These are phyloP conservation scores for Sutorius australiensis DNA, from an alignment of 768 basidiomycete genomes.

Conservation along the genomic window DNA sequence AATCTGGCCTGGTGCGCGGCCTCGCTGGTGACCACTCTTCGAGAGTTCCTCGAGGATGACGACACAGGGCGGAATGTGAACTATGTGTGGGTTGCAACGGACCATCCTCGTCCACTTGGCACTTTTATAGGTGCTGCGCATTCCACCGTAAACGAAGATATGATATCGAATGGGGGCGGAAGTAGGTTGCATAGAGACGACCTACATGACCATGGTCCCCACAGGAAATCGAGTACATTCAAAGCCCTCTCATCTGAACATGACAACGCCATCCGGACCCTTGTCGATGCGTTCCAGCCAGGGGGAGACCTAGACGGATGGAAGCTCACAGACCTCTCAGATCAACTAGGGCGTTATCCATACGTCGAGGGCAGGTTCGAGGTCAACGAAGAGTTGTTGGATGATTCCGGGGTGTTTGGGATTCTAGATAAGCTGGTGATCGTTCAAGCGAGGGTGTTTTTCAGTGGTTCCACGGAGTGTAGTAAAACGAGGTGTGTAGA, in stretches of 20 bases:
- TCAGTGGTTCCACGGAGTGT: conserved; percentile 47
- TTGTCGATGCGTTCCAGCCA: conserved; percentile 41
- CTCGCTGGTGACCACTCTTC: conserved; percentile 44
- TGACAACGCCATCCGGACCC: conserved; percentile 41
- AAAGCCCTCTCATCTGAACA: conserved; percentile 40
- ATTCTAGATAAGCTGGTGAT: conserved; percentile 57
- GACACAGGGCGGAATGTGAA: conserved; percentile 29
- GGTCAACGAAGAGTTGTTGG: conserved; percentile 31
- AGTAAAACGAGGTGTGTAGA: conserved; percentile 43
- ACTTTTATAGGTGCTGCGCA: not conserved
- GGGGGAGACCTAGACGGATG: conserved; percentile 39
- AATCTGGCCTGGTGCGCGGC: conserved; percentile 47
- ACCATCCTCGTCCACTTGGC: conserved; percentile 37
- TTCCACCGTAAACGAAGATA: conserved; percentile 16
- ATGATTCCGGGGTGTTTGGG: conserved; percentile 48
- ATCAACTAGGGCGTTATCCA: conserved; percentile 29
- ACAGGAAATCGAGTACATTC: conserved; percentile 46
- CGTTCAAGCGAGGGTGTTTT: conserved; percentile 45
- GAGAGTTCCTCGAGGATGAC: conserved; percentile 31
- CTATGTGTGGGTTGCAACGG: conserved; percentile 55
- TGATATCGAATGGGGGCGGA: not conserved
- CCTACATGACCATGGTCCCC: not conserved
- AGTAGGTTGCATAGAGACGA: not conserved
- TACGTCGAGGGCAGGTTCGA: conserved; percentile 20
- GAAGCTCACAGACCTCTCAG: conserved; percentile 42